Conservation (phyloP, 2,329 filamentous ascomycete species). For the Diaporthe vaccinii region DNA sequence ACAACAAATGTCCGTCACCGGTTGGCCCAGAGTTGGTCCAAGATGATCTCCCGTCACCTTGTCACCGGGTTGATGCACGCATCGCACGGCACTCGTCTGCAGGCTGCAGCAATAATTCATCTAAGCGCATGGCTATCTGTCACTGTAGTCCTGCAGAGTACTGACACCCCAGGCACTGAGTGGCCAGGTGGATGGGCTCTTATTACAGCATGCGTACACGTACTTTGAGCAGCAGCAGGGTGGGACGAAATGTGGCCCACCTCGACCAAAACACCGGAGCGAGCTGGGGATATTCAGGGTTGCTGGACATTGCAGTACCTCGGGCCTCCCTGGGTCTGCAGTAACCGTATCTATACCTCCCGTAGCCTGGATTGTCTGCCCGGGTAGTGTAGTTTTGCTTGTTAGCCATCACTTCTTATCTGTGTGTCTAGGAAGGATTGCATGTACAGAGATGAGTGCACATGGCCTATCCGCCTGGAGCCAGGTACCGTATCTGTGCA, state of each 20-base stretch:
- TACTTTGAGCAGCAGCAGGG: not conserved
- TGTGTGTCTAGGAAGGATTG: not conserved
- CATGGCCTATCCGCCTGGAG: not conserved
- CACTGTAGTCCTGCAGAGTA: not conserved
- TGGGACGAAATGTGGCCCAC: slow-evolving; percentile 1
- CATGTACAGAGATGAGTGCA: not conserved
- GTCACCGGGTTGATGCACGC: not conserved
- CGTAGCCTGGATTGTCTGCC: not conserved
- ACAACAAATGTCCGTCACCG: slow-evolving; percentile 5
- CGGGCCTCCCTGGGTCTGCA: not conserved
- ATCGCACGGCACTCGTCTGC: not conserved
- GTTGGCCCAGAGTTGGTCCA: slow-evolving; percentile 9
- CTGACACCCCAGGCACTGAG: not conserved
- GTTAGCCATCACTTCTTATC: not conserved
- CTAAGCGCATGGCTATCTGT: no score
- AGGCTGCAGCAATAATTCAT: not conserved
- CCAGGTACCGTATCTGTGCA: no score
- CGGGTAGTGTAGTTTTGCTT: not conserved
- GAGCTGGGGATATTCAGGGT: not conserved
- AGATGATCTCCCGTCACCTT: not conserved
- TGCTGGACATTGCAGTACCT: slow-evolving; percentile 19
- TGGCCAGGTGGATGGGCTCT: not conserved
- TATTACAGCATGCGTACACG: not conserved
- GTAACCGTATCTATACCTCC: not conserved
- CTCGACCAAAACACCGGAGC: slow-evolving; percentile 3